These are phyloP conservation scores for Puccinia polysora DNA, from an alignment of 1,284 basidiomycete genomes.

Conservation along the genomic window DNA sequence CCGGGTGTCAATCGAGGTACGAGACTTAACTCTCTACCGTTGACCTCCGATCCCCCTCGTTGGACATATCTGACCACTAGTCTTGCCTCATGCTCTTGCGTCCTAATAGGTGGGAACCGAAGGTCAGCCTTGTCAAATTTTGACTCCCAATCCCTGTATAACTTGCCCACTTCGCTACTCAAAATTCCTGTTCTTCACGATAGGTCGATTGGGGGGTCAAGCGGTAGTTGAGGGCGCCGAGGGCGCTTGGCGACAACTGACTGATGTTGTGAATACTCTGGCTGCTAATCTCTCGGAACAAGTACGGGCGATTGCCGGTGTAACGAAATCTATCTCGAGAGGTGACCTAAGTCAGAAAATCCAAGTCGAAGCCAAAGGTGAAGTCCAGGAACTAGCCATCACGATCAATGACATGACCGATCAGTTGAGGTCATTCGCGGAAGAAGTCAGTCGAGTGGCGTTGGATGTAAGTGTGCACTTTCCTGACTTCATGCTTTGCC, in stretches of 20 bases:
- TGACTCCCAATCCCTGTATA: background rate
- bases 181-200: constrained; percentile 72
- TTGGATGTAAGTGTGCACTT: constrained; percentile 45
- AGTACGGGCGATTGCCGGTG: constrained; percentile 87
- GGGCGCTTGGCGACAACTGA: constrained; percentile 88
- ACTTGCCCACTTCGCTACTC: constrained; percentile 59
- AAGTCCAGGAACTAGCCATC: constrained; percentile 94
- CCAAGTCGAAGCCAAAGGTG: constrained; percentile 90
- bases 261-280: constrained; percentile 76
- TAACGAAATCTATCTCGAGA: constrained; percentile 92
- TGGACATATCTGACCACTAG: constrained; percentile 62
- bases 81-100: constrained; percentile 25
- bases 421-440: constrained; percentile 78
- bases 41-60: background rate
- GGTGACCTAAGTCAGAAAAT: constrained; percentile 95
- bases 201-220: constrained; percentile 84
- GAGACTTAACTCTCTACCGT: constrained; percentile 52
- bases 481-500: background rate
- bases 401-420: constrained; percentile 85
- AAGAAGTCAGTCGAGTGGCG: constrained; percentile 95
- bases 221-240: constrained; percentile 87
- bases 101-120: constrained; percentile 28
- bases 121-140: background rate
- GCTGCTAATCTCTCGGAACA: constrained; percentile 93
- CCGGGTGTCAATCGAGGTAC: constrained; percentile 75